These are phyloP conservation scores for Naganishia friedmannii DNA, from an alignment of 768 basidiomycete species.

Conservation along the genomic window DNA sequence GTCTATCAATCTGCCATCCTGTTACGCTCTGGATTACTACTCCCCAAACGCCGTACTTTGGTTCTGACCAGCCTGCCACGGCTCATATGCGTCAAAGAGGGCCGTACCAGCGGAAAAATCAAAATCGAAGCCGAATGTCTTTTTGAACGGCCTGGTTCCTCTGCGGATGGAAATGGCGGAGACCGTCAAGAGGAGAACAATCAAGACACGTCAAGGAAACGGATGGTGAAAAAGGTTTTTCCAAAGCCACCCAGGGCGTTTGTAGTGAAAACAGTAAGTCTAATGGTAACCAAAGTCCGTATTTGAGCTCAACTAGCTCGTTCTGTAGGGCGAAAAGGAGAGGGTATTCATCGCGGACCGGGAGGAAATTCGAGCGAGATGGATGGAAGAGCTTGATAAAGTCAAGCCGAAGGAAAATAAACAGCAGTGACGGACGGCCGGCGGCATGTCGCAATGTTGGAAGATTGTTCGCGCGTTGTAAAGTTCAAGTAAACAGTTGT, in stretches of 20 bases:
- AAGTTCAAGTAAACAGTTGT: background rate
- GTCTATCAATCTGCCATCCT: slow-evolving; percentile 40
- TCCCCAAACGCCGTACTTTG: slow-evolving; percentile 40
- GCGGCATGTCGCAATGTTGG: background rate
- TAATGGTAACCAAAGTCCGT: background rate
- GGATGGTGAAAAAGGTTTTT: slow-evolving; percentile 36
- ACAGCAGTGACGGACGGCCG: background rate
- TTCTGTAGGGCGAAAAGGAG: slow-evolving; percentile 26
- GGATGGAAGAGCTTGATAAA: slow-evolving; percentile 29
- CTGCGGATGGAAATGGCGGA: background rate
- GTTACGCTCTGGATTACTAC: slow-evolving; percentile 34
- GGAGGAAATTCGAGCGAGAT: slow-evolving; percentile 30
- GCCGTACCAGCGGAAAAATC: slow-evolving; percentile 30
- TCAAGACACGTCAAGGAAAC: slow-evolving; percentile 4
- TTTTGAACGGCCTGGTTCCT: background rate
- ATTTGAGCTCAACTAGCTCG: background rate
- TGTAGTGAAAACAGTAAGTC: slow-evolving; percentile 45
- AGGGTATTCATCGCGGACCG: slow-evolving; percentile 31
- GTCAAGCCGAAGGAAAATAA: background rate
- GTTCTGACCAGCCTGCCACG: slow-evolving; percentile 41
- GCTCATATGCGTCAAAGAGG: slow-evolving; percentile 48
- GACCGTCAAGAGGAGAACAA: background rate
- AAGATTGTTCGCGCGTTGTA: background rate
- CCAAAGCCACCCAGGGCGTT: slow-evolving; percentile 43
- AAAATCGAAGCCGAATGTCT: slow-evolving; percentile 42